Conservation (phyloP, 2,329 filamentous ascomycete species). For the Metarhizium anisopliae region DNA sequence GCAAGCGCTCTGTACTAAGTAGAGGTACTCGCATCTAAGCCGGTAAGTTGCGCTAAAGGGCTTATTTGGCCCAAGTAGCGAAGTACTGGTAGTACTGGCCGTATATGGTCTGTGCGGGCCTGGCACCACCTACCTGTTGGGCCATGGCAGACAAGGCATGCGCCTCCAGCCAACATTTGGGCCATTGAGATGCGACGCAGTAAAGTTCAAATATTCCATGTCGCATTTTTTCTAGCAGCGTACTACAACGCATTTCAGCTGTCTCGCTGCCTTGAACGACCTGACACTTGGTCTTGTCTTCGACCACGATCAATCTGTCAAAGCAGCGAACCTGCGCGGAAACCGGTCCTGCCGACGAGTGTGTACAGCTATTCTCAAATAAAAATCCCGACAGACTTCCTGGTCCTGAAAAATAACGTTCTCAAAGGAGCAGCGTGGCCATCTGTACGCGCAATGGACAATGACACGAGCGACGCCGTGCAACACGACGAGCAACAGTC, state of each 20-base stretch:
- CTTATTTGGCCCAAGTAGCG: too few species aligned
- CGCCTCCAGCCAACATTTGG: too few species aligned
- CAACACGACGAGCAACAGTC: constrained; percentile 8
- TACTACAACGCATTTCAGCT: not conserved
- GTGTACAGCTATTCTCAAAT: not conserved
- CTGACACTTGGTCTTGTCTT: not conserved
- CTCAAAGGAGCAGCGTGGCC: not conserved
- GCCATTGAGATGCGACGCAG: too few species aligned
- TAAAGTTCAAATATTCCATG: too few species aligned
- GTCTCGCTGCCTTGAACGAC: not conserved
- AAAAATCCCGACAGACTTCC: not conserved
- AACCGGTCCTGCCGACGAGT: not conserved
- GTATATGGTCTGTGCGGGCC: too few species aligned
- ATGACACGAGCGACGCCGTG: not conserved
- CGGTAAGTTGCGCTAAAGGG: too few species aligned
- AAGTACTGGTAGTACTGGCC: too few species aligned
- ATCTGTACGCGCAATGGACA: constrained; percentile 4
- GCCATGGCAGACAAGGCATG: too few species aligned
- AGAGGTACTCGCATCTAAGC: too few species aligned
- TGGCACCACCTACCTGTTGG: too few species aligned
- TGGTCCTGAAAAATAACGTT: not conserved
- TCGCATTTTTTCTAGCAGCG: not conserved
- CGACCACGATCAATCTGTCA: not conserved
- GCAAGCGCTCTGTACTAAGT: too few species aligned
- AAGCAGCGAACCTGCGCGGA: not conserved